phyloP scores from a whole-genome alignment of 78 protist species.

The Dictyostelium discoideum region DNA sequence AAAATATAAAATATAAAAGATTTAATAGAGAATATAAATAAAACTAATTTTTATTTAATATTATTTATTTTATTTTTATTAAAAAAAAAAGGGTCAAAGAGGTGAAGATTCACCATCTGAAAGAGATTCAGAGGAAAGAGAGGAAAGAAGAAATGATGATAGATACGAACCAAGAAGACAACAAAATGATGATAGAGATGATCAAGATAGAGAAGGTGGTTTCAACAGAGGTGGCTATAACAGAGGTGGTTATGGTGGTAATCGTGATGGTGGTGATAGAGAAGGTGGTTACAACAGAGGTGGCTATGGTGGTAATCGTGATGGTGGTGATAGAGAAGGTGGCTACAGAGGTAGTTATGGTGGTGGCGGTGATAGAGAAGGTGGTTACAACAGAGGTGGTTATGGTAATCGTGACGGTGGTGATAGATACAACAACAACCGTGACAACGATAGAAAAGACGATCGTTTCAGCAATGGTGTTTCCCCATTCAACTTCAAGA shows the following conservation, averaged over 20 bases:
- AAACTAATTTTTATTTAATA: neutral
- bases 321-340: constrained; percentile 39
- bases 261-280: constrained; percentile 5
- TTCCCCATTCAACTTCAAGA: constrained; percentile 39
- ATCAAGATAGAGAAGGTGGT: constrained; percentile 25
- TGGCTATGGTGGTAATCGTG: constrained; percentile 1
- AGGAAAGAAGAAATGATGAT: constrained; percentile 5
- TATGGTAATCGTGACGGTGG: constrained; percentile 8
- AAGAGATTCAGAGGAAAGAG: neutral
- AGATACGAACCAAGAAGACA: constrained; percentile 3
- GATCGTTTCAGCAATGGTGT: constrained; percentile 46
- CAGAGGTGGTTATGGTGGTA: neutral
- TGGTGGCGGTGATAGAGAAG: constrained; percentile 35
- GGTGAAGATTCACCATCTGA: constrained; percentile 30
- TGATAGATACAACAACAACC: constrained; percentile 24
- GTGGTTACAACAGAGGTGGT: constrained; percentile 27
- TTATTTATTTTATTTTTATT: neutral
- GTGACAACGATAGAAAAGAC: constrained; percentile 31
- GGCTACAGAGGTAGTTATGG: constrained; percentile 18
- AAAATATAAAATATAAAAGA: too few relatives aligned
- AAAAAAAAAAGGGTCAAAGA: neutral
- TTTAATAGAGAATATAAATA: too few relatives aligned
- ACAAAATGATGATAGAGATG: neutral
- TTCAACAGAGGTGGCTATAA: neutral
- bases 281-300: neutral